phyloP scores from a whole-genome alignment of 352 stramenopile species.

The Pythium utonaiense region DNA sequence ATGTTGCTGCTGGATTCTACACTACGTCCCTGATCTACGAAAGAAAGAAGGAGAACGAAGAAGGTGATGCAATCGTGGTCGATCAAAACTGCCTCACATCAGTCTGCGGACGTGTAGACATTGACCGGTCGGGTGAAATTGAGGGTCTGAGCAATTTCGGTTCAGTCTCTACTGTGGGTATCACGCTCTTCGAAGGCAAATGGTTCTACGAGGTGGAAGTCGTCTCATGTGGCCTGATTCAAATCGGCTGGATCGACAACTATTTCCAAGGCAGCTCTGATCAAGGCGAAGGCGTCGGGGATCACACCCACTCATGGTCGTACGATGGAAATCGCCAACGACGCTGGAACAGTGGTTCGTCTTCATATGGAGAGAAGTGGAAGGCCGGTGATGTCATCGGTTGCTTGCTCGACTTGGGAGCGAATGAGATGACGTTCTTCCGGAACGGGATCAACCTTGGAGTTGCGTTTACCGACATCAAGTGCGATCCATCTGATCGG shows the following conservation, averaged over 20 bases:
- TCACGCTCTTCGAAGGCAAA: slow-evolving; percentile 76
- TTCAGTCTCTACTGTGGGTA: slow-evolving; percentile 72
- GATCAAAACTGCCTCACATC: slow-evolving; percentile 66
- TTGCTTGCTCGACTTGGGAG: slow-evolving; percentile 82
- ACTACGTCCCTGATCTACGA: slow-evolving; percentile 85
- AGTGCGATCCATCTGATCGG: slow-evolving; percentile 40
- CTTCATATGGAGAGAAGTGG: slow-evolving; percentile 89
- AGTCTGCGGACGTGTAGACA: slow-evolving; percentile 81
- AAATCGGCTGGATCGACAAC: slow-evolving; percentile 91
- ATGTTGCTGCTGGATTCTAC: slow-evolving; percentile 85
- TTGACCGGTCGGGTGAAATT: slow-evolving; percentile 81
- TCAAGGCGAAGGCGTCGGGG: slow-evolving; percentile 88
- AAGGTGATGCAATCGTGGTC: slow-evolving; percentile 48
- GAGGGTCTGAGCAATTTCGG: slow-evolving; percentile 89
- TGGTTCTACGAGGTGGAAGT: slow-evolving; percentile 95
- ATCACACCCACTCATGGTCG: slow-evolving; percentile 90
- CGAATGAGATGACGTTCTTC: slow-evolving; percentile 84
- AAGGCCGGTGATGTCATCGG: slow-evolving; percentile 90
- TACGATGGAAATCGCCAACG: slow-evolving; percentile 91
- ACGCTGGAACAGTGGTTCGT: slow-evolving; percentile 89
- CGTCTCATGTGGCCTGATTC: slow-evolving; percentile 87
- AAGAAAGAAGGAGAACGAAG: slow-evolving; percentile 78
- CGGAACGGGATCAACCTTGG: slow-evolving; percentile 85
- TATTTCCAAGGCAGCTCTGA: slow-evolving; percentile 91
- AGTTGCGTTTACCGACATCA: slow-evolving; percentile 70